Evolutionary conservation across 1,284 basidiomycete species (phyloP).

Genomic region (Irpex sp.): DNA sequence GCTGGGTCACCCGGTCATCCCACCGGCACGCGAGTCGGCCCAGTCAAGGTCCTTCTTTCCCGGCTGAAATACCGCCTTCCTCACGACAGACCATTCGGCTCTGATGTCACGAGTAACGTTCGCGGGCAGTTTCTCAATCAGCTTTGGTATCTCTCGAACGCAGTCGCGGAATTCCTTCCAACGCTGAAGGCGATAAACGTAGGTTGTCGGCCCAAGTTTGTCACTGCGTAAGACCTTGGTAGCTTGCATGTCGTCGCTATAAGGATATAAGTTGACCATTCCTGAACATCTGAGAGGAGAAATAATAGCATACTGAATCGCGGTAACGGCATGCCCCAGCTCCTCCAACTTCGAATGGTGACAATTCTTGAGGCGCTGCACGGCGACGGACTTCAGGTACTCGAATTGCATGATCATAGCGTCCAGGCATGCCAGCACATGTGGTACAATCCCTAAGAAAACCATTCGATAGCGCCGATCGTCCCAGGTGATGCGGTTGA

Average conservation of each 20-base stretch:
- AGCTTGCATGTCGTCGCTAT: neutral
- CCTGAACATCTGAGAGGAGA: neutral
- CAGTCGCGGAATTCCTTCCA: neutral
- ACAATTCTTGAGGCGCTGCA: neutral
- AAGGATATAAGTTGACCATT: neutral
- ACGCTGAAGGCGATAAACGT: neutral
- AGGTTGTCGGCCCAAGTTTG: neutral
- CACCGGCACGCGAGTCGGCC: neutral
- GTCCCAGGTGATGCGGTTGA: neutral
- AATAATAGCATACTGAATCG: neutral
- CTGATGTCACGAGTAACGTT: neutral
- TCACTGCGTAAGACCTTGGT: neutral
- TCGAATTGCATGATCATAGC: conserved; percentile 2
- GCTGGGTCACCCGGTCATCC: neutral
- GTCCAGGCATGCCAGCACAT: conserved; percentile 5
- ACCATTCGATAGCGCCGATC: neutral
- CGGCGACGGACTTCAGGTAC: neutral
- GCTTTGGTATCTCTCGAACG: neutral
- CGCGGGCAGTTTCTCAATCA: neutral
- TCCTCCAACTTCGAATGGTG: neutral
- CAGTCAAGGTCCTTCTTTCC: neutral
- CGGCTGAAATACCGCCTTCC: neutral
- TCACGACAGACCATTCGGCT: neutral
- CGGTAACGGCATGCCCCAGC: neutral
- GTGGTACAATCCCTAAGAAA: conserved; percentile 1